Evolutionary conservation across 2,329 filamentous ascomycete genomes (phyloP), one percentile per base, ranked within the genome.

Genomic region (Hypoxylon rubiginosum): DNA sequence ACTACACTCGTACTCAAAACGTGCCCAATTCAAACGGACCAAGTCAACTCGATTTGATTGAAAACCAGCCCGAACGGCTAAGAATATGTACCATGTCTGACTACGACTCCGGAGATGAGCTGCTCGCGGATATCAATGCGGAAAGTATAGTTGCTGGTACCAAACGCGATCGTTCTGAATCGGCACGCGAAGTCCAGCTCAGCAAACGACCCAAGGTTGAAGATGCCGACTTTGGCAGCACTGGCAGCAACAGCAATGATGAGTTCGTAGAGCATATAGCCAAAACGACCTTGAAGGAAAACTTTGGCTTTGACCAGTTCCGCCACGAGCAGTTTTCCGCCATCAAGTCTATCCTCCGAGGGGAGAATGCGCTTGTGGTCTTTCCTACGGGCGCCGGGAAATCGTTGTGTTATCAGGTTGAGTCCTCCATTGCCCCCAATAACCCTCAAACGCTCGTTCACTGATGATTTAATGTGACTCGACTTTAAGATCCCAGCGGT

Each of bases 371-470:
- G 0, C 76, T 84, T 0, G 81, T 80, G 4, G 71, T 84, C 19
- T 84, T 84, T 57, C 83, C 83, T 3, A 84, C 83, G 0, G 82
- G 82, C 1, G 83, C 81, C 13, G 83, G 83, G n/a, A 85, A 84
- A 66, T 84, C 82, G 0, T 75, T 84, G 4, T 84, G 83, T 57
- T 84, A 84, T 50, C 83, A 84, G 75, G 82, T 67, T 82, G 19
- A 48, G 74, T 54, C n/a, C 1, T 21, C 21, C 10, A 19, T 34
- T 34, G n/a, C n/a, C 15, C 32, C 19, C 17, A 13, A 21, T 11
- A 15, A 3, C 26, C 39, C 4, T n/a, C 21, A 5, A 32, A 9
- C n/a, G 13, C 32, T 26, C 7, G n/a, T 45, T 39, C 54, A 13
- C 26, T 57, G 21, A 61, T 17, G n/a, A n/a, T n/a, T n/a, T n/a